Evolutionary conservation across 352 stramenopile species (phyloP), one percentile per base, ranked within the genome.

Genomic region (Globisporangium apiculatum): DNA sequence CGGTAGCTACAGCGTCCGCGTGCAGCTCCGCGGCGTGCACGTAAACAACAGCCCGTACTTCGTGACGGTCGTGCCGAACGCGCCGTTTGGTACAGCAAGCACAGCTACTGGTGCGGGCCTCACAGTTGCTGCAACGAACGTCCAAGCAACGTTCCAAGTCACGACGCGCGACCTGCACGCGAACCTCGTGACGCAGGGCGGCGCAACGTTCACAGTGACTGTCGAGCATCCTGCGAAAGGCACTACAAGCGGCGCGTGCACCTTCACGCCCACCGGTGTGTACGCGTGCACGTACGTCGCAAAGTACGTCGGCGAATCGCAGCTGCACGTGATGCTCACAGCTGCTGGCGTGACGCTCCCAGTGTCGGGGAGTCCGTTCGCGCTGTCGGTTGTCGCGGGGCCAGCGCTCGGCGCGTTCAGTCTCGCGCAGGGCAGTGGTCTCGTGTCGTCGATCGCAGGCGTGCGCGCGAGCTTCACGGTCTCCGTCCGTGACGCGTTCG

Each of bases 251-350:
- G 76, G 76, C 17, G 3, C 51, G 3, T 91, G 82, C 56, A 68
- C 60, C 0, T 79, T 89, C 24, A 48, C 87, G 9, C 60, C 81
- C 45, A 83, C 76, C 31, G 82, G 82, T 0, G 56, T 67, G 11
- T 91, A 89, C 55, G 69, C 68, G 7, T 91, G 82, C 52, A 73
- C 71, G n/a, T 91, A 86, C 56, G 75, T 57, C 2, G 55, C 82
- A 3, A 75, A 75, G 8, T 77, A 67, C 50, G 74, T 81, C 14
- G 76, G 76, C 11, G 37, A 18, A 0, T 57, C 57, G 6, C 78
- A 52, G 3, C 56, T 89, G 9, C 58, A 79, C 56, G 72, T 86
- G 4, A 48, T 57, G 15, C 41, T 82, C n/a, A 47, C 61, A 1
- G 35, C 48, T 11, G 64, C 42, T 11, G 56, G 60, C 37, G 36